Evolutionary conservation across 2,329 filamentous ascomycete genomes (phyloP), one percentile per base, ranked within the genome.

Genomic region (Parascedosporium putredinis): DNA sequence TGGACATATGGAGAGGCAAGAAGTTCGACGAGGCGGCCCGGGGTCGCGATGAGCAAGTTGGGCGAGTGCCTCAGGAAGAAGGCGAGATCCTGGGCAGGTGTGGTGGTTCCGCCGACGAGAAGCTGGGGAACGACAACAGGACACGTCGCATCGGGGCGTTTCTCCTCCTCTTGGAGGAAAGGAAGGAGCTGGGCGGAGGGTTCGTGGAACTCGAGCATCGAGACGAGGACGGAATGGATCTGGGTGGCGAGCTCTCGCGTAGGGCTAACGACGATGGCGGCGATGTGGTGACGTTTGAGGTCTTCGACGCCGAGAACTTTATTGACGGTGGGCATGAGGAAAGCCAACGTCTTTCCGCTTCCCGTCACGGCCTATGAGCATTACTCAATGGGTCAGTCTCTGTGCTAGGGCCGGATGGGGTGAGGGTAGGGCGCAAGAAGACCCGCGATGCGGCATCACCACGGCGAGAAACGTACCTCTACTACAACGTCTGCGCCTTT

Each of bases 211-310:
- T 81, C 78, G 29, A 97, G 71, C 23, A 98, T 69, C 0, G 82
- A 85, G 1, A 80, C 62, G 4, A 96, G 74, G 2, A 96, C 89
- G 46, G 83, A 77, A 61, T 95, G 80, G 49, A 97, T 97, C 64
- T 98, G 93, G 1, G 81, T 81, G 1, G 93, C 91, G 47, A 98
- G 75, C 67, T 98, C 93, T 66, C 93, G 82, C 0, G 67, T 98
- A 1, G 93, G 93, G 14, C 90, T 91, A 53, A 98, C 83, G 58
- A 98, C 83, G 55, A 98, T 93, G 55, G 86, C 88, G 52, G 84
- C 87, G 52, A 98, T 78, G 63, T 97, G 88, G 64, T 95, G 85
- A 60, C 85, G 88, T 67, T 93, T 95, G 29, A 88, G 81, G 53
- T 91, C 86, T 53, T 89, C 83, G 24, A 87, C 69, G 55, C 85